phyloP scores from a whole-genome alignment of 139 green algal genomes.

The Pseudopediastrum boryanum region DNA sequence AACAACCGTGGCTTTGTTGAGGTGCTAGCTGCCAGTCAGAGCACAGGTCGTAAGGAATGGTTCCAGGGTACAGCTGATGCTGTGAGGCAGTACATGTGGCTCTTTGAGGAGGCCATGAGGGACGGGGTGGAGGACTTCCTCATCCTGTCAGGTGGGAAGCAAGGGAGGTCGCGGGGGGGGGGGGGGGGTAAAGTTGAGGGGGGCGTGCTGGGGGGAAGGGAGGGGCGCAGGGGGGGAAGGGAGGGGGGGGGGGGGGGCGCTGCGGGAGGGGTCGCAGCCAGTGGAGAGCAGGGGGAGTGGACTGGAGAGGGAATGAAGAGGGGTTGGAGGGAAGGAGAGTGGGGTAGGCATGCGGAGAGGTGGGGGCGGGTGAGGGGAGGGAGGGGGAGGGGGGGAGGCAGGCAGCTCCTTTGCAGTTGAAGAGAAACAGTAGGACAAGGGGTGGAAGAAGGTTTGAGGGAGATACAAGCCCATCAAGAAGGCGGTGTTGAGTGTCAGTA shows the following conservation, averaged over 20 bases:
- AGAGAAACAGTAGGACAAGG: too few species aligned
- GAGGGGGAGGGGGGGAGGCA: too few species aligned
- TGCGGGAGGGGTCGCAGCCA: not conserved
- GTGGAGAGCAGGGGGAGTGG: too few species aligned
- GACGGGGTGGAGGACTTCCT: conserved; percentile 96
- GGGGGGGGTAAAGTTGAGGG: not conserved
- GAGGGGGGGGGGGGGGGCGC: not conserved
- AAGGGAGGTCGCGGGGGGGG: not conserved
- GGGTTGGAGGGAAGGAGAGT: too few species aligned
- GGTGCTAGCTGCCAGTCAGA: conserved; percentile 97
- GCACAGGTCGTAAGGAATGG: conserved; percentile 90
- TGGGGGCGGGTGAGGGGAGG: too few species aligned
- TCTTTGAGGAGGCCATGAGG: conserved; percentile 92
- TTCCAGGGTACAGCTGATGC: conserved; percentile 99
- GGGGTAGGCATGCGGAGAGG: too few species aligned
- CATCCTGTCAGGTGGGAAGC: conserved; percentile 92
- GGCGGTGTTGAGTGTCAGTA: too few species aligned
- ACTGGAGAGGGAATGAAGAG: too few species aligned
- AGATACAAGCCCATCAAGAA: too few species aligned
- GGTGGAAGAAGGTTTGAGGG: too few species aligned
- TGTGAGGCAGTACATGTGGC: conserved; percentile 99
- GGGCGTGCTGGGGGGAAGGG: not conserved
- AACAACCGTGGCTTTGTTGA: conserved; percentile 95
- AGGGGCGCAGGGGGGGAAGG: not conserved
- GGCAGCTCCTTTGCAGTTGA: too few species aligned